phyloP scores from a whole-genome alignment of 257 asterid genomes.

The Cynanchum wilfordii region DNA sequence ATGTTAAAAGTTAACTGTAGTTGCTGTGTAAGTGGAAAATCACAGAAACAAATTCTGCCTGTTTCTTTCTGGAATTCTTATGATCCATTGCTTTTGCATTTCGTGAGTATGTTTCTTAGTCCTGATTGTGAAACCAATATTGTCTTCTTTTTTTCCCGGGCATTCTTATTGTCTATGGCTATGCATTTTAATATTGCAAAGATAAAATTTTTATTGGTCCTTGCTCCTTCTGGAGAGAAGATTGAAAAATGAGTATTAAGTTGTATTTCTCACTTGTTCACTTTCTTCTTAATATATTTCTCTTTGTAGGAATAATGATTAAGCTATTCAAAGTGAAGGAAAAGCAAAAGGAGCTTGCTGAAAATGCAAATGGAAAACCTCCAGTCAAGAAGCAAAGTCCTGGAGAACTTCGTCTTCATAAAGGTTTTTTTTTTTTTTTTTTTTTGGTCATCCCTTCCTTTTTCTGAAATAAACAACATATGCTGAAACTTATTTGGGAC shows the following conservation, averaged over 20 bases:
- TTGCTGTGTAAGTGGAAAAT: background rate
- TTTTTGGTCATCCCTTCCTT: background rate
- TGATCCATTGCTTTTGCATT: background rate
- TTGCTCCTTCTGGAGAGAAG: background rate
- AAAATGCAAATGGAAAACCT: slow-evolving; percentile 78
- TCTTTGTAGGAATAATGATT: slow-evolving; percentile 59
- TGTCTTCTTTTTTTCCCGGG: background rate
- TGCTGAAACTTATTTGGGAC: background rate
- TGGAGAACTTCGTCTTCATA: slow-evolving; percentile 86
- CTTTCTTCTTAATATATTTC: background rate
- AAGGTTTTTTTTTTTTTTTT: slow-evolving; percentile 19
- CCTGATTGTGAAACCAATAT: background rate
- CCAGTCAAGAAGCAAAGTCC: slow-evolving; percentile 90
- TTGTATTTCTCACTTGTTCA: background rate
- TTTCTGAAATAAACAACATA: background rate
- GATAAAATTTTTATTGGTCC: background rate
- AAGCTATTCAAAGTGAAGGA: slow-evolving; percentile 90
- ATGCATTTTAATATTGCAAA: background rate
- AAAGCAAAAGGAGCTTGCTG: slow-evolving; percentile 89
- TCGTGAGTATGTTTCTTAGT: background rate
- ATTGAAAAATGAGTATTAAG: background rate
- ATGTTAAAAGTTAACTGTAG: background rate
- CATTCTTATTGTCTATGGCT: background rate
- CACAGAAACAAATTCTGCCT: background rate
- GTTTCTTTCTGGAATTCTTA: background rate